Evolutionary conservation across 345 rosid species (phyloP).

Genomic region (Sisymbrium irio): DNA sequence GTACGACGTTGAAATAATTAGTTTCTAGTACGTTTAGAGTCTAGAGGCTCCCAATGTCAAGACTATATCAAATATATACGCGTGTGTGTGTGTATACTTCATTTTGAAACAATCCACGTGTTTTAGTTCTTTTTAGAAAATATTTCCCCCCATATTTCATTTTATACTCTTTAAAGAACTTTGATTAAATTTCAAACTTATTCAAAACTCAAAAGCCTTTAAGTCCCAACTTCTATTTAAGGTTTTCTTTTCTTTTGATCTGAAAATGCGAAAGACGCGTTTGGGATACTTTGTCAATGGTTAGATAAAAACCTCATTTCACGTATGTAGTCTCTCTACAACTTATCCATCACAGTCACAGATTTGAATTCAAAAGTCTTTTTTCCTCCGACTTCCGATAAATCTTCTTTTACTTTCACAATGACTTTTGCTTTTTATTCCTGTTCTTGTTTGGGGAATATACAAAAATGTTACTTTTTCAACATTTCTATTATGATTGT

Average conservation of each 20-base stretch:
- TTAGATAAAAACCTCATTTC: constrained; percentile 12
- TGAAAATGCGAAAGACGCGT: constrained; percentile 23
- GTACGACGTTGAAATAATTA: background rate
- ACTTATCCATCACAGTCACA: background rate
- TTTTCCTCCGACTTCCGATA: background rate
- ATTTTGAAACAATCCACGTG: background rate
- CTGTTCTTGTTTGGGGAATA: too few relatives aligned
- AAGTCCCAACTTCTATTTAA: background rate
- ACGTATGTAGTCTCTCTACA: background rate
- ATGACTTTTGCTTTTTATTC: constrained; percentile 8
- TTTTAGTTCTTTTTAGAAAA: background rate
- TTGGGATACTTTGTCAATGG: constrained; percentile 14
- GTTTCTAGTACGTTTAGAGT: constrained; percentile 8
- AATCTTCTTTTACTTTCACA: constrained; percentile 7
- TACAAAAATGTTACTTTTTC: too few relatives aligned
- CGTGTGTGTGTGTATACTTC: background rate
- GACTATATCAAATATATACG: background rate
- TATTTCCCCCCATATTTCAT: background rate
- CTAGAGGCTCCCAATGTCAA: background rate
- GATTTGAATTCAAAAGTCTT: background rate
- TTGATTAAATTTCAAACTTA: background rate
- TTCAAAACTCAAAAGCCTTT: background rate
- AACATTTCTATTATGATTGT: background rate
- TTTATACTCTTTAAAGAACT: background rate
- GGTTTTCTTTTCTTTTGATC: background rate